Evolutionary conservation across 1,139 yeast species (phyloP), one percentile per base, ranked within the genome.

Genomic region (Magnusiomyces magnusii): DNA sequence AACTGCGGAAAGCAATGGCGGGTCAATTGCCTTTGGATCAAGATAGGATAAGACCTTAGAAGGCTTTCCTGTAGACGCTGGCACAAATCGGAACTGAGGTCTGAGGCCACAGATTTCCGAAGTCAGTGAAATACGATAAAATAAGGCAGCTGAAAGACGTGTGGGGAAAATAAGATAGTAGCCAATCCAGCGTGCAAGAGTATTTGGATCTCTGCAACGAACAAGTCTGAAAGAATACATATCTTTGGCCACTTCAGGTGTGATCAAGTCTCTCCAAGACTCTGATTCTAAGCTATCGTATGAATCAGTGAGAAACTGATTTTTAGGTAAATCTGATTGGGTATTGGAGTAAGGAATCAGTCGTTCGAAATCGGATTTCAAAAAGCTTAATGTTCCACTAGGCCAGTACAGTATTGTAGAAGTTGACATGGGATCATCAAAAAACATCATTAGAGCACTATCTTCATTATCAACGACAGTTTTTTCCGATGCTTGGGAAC

Each of bases 131-230:
- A 50, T n/a, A 31, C 72, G 73, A 67, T 79, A 85, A 24, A 41
- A 42, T 2, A 75, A 73, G 34, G 81, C 76, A 0, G 89, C 88
- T 25, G 79, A 79, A 34, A 75, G 73, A 55, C 71, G 69, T 51
- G 73, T 71, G 2, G 75, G 73, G 65, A 85, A 85, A 2, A 81
- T 68, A 47, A 85, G 71, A 66, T 78, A 84, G 68, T 83, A 84
- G 1, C 79, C 76, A 54, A 79, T 77, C 62, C 76, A 71, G 51
- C 80, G 78, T 34, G 72, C 64, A 47, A 85, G 69, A 27, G 73
- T 77, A 1, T 67, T 57, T 0, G 82, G 81, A 61, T 80, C 73
- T 59, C 90, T 70, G 17, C 78, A 78, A 60, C 84, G 78, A 9
- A 81, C 71, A 1, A 77, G 75, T 36, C 25, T n/a, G 51, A 59